Conservation (phyloP, 768 basidiomycete genomes). For the Cyathus striatus region DNA sequence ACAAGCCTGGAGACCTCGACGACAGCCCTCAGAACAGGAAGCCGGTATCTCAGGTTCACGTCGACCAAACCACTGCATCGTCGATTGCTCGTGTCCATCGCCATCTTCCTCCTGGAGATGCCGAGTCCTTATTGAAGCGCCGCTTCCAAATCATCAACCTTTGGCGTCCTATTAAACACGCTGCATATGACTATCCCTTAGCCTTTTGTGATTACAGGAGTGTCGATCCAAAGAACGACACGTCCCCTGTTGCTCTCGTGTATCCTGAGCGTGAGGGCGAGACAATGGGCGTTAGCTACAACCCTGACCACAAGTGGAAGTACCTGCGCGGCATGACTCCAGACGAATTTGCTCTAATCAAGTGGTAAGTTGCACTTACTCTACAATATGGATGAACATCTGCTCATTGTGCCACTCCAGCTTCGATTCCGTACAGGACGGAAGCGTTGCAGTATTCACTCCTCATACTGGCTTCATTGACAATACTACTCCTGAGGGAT, state of each 20-base stretch:
- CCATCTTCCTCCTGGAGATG: constrained; percentile 45
- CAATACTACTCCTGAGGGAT: constrained; percentile 42
- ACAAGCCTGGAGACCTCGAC: constrained; percentile 29
- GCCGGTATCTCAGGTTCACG: constrained; percentile 41
- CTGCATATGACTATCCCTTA: constrained; percentile 47
- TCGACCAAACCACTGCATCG: constrained; percentile 46
- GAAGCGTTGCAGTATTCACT: constrained; percentile 47
- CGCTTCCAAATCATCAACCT: constrained; percentile 59
- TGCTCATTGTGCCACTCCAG: constrained; percentile 8
- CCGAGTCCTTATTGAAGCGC: constrained; percentile 32
- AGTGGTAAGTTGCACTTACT: constrained; percentile 36
- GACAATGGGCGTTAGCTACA: constrained; percentile 40
- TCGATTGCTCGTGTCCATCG: constrained; percentile 41
- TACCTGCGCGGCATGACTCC: constrained; percentile 41
- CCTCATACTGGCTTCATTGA: constrained; percentile 64
- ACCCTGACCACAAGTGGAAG: constrained; percentile 46
- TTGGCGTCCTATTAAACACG: constrained; percentile 49
- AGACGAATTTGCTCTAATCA: constrained; percentile 47
- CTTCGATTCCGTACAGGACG: constrained; percentile 31
- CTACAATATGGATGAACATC: background rate
- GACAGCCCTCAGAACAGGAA: constrained; percentile 33
- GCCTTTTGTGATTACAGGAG: constrained; percentile 46
- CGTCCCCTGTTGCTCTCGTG: constrained; percentile 37
- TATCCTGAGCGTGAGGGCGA: constrained; percentile 50
- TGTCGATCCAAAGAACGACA: constrained; percentile 34